phyloP scores from a whole-genome alignment of 2,329 filamentous ascomycete genomes.

The Tympanopsis confertula region DNA sequence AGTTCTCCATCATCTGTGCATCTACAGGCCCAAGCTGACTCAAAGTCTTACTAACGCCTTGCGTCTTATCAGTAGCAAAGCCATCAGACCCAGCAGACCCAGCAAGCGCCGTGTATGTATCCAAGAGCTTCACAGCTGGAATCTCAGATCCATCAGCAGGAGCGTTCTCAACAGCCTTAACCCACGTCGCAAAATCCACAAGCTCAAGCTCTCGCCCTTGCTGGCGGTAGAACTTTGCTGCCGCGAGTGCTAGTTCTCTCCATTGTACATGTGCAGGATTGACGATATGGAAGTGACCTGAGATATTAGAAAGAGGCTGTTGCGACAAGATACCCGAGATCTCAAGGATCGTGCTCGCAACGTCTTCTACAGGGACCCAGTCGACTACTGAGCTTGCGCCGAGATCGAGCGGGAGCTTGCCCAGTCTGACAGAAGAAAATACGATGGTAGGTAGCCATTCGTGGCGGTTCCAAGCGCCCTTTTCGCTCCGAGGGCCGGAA shows the following conservation, averaged over 20 bases:
- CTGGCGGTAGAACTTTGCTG: slow-evolving; percentile 6
- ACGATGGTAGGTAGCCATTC: slow-evolving; percentile 30
- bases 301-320: not conserved
- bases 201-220: slow-evolving; percentile 3
- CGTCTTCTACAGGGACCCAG: slow-evolving; percentile 30
- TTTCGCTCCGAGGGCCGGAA: slow-evolving; percentile 15
- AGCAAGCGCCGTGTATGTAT: slow-evolving; percentile 10
- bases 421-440: slow-evolving; percentile 20
- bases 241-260: slow-evolving; percentile 9
- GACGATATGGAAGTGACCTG: slow-evolving; percentile 9
- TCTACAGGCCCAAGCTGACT: not conserved
- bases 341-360: slow-evolving; percentile 22
- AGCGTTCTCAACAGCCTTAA: slow-evolving; percentile 4
- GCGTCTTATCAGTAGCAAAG: not conserved
- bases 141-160: slow-evolving; percentile 6
- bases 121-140: slow-evolving; percentile 15
- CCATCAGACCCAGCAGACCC: not conserved
- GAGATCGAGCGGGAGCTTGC: slow-evolving; percentile 21
- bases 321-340: slow-evolving; percentile 6
- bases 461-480: slow-evolving; percentile 22
- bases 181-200: slow-evolving; percentile 6
- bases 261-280: slow-evolving; percentile 13
- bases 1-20: not conserved
- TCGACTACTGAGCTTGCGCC: slow-evolving; percentile 19
- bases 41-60: not conserved